Percentiles rank a stretch among this genome's conserved stretches.
Conservation (phyloP, 83 land plant genomes). For the Diphasiastrum complanatum region DNA sequence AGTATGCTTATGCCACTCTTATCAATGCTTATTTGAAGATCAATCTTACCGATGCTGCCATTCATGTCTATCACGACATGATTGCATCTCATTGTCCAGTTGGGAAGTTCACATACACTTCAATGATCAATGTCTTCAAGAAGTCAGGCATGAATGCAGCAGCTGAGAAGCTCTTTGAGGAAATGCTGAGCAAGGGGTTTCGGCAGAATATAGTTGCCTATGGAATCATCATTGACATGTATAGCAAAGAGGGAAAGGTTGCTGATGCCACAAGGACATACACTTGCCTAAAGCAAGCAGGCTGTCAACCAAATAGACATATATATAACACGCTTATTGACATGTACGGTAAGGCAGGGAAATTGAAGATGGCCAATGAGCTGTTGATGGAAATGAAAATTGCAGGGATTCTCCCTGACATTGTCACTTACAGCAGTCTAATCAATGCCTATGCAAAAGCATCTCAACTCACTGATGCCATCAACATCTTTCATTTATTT, state of each 20-base stretch:
- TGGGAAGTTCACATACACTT: constrained; percentile 54
- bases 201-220: constrained; percentile 53
- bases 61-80: constrained; percentile 30
- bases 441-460: constrained; percentile 43
- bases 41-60: constrained; percentile 24
- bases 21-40: constrained; percentile 43
- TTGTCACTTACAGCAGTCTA: constrained; percentile 43
- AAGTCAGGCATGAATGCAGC: constrained; percentile 18
- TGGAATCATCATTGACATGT: constrained; percentile 32
- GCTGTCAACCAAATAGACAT: constrained; percentile 41
- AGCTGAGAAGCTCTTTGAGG: constrained; percentile 35
- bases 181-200: constrained; percentile 45
- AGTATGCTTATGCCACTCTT: constrained; percentile 42
- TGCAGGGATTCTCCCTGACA: constrained; percentile 38
- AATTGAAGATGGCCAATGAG: constrained; percentile 46
- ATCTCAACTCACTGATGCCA: constrained; percentile 33
- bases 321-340: constrained; percentile 53
- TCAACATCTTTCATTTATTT: no score
- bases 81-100: constrained; percentile 30
- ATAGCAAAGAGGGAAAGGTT: constrained; percentile 11
- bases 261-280: constrained; percentile 7
- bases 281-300: constrained; percentile 36
- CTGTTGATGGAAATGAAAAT: constrained; percentile 56
- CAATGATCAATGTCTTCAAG: constrained; percentile 33
- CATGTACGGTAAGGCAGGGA: constrained; percentile 42